Conservation (phyloP, 306 rosid species). For the Dicorynia guianensis region DNA sequence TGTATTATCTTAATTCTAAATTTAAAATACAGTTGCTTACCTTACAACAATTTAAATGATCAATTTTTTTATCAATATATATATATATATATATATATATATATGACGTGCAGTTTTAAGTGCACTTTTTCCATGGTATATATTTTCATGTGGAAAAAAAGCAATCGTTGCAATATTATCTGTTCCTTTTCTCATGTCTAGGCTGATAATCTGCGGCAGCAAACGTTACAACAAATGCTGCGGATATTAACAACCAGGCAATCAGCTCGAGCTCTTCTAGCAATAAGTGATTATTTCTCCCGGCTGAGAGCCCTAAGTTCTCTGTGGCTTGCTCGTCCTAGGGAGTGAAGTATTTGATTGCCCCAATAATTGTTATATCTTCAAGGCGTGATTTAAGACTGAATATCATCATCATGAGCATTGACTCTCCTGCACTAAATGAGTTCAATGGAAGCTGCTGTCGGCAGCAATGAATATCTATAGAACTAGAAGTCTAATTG, state of each 20-base stretch:
- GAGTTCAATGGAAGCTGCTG: constrained; percentile 4
- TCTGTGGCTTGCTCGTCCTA: constrained; percentile 76
- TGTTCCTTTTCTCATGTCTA: constrained; percentile 5
- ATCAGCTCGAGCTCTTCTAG: constrained; percentile 67
- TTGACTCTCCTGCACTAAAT: not conserved
- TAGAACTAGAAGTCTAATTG: not conserved
- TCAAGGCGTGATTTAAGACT: not conserved
- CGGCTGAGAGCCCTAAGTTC: constrained; percentile 74
- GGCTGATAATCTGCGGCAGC: constrained; percentile 76
- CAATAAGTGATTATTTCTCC: constrained; percentile 66
- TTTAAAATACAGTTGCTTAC: too few relatives aligned
- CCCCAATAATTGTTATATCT: constrained; percentile 5
- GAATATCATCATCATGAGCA: not conserved
- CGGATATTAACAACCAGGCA: constrained; percentile 71
- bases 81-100: too few relatives aligned
- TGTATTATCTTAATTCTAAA: too few relatives aligned
- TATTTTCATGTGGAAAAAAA: too few relatives aligned
- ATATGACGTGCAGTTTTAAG: too few relatives aligned
- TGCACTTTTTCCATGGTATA: too few relatives aligned
- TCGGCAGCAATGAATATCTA: not conserved
- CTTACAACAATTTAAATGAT: too few relatives aligned
- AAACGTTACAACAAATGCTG: constrained; percentile 76
- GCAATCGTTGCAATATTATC: not conserved
- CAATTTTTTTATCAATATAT: too few relatives aligned
- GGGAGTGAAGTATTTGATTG: constrained; percentile 48